Base-by-base conservation (phyloP, 2,329 filamentous ascomycete genomes). In the Dactylonectria macrodidyma region DNA sequence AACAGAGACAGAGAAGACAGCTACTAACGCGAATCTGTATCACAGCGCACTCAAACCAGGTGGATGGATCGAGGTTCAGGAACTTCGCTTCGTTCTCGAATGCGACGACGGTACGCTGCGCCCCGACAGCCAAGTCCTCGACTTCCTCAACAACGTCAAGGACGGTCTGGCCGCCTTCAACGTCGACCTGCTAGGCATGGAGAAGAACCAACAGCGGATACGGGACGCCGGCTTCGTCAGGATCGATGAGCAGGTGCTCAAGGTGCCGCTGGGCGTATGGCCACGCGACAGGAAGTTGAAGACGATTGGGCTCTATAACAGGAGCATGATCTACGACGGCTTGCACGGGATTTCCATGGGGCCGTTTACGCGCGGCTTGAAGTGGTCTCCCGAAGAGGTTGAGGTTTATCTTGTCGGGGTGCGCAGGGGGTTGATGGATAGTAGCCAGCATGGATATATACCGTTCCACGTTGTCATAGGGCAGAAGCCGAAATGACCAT, bases 11-110 rank as follows among this genome's bases (percentile, higher is more conserved):
- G 5, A 46, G 11, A 22, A 14, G 30, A 46, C 8, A 3, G 7
- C 10, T 8, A 12, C 19, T 47, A 14, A n/a, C 44, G n/a, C 9
- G n/a, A 30, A 36, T 24, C 8, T 14, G 41, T 14, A n/a, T 3
- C 56, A 7, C 6, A 60, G 58, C 14, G 33, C 47, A 70, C 75
- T 86, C 10, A 80, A 78, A 36, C 84, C 84, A 1, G 84, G 84
- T 38, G 84, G 82, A 54, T 85, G 82, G 80, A 76, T 86, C 34
- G 84, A 86, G 68, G 78, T 83, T 33, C 80, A 82, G 30, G 83
- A 85, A 54, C 59, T 78, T 75, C 30, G 73, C 69, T 33, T 75
- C 80, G 22, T 74, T 75, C 41, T 82, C 76, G 55, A 52, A 34
- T 60, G 58, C 24, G 81, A 83, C 69, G 81, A 83, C 60, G 79